Evolutionary conservation across 2,329 filamentous ascomycete genomes (phyloP), one percentile per base, ranked within the genome.

Genomic region (Pyrenophora seminiperda): DNA sequence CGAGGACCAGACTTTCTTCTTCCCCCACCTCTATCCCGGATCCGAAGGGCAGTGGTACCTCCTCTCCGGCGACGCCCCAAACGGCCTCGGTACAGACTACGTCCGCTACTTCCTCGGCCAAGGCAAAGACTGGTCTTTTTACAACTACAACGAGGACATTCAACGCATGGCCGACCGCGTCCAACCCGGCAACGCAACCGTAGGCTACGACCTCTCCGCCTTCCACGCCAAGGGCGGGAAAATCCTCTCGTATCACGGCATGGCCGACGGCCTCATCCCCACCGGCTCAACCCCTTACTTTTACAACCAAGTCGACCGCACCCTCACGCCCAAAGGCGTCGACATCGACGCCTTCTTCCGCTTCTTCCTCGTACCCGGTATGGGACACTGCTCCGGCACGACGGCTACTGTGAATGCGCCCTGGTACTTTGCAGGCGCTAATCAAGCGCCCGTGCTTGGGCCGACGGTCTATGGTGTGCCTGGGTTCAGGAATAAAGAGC

Each of bases 251-350:
- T 77, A 75, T 51, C 75, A 81, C 32, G 75, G 79, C 10, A 74
- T 81, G 32, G 58, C 63, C 5, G 76, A 78, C 53, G 71, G 58
- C 1, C 61, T 74, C 6, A 85, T 84, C 45, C 76, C 79, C 11
- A 77, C 77, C 0, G 76, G 77, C 0, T 75, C 79, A 15, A 79
- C 77, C 2, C 75, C 79, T 7, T 80, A 80, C 63, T 85, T 76
- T 61, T 80, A 81, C 65, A 71, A 76, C 14, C 73, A 76, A 13
- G 75, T 82, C 1, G 39, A 63, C n/a, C 65, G 64, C 5, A 67
- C 67, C 0, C 50, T 77, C 18, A 50, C 65, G n/a, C 68, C 72
- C 0, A 51, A 59, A 10, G 73, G 70, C 15, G 59, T 74, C 22
- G 55, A 73, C 3, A 52, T 77, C 1, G 69, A 75, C 34, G 60